These are phyloP conservation scores for Boletus coccyginus DNA, from an alignment of 768 basidiomycete species.

Conservation along the genomic window DNA sequence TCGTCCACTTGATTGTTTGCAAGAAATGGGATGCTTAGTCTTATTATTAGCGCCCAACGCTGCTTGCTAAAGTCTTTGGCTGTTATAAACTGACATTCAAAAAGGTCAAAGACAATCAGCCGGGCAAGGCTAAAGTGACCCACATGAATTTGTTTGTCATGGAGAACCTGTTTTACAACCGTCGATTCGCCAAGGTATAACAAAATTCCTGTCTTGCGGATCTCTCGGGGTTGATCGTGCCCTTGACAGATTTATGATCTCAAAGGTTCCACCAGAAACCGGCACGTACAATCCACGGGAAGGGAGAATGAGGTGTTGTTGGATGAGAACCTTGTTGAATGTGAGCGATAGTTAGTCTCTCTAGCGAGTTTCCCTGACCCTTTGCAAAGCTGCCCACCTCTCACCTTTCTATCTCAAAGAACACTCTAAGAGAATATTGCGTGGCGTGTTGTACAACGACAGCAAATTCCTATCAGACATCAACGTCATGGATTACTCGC, in stretches of 20 bases:
- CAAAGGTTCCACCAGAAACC: slow-evolving; percentile 93
- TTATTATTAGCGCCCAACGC: slow-evolving; percentile 72
- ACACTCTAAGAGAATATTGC: slow-evolving; percentile 89
- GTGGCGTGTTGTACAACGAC: slow-evolving; percentile 90
- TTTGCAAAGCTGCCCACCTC: slow-evolving; percentile 67
- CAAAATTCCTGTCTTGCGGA: not conserved
- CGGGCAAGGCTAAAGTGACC: slow-evolving; percentile 69
- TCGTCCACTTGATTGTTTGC: slow-evolving; percentile 4
- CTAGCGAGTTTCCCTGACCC: slow-evolving; percentile 2
- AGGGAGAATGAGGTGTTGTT: slow-evolving; percentile 90
- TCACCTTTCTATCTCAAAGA: slow-evolving; percentile 95
- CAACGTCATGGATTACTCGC: slow-evolving; percentile 97
- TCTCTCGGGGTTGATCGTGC: slow-evolving; percentile 1
- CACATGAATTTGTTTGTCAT: slow-evolving; percentile 96
- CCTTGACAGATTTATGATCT: slow-evolving; percentile 83
- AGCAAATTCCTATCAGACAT: slow-evolving; percentile 92
- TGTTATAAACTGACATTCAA: slow-evolving; percentile 93
- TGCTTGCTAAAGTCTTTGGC: slow-evolving; percentile 95
- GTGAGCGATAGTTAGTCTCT: slow-evolving; percentile 41
- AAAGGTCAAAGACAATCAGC: slow-evolving; percentile 66
- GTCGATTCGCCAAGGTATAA: slow-evolving; percentile 81
- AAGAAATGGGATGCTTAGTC: slow-evolving; percentile 3
- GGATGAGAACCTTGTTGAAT: slow-evolving; percentile 93
- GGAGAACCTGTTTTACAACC: slow-evolving; percentile 96
- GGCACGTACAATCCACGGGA: slow-evolving; percentile 88